A percentile compares a stretch with the other conserved stretches of the same genome.
Conservation (phyloP, 768 basidiomycete genomes). For the Suillus variegatus region DNA sequence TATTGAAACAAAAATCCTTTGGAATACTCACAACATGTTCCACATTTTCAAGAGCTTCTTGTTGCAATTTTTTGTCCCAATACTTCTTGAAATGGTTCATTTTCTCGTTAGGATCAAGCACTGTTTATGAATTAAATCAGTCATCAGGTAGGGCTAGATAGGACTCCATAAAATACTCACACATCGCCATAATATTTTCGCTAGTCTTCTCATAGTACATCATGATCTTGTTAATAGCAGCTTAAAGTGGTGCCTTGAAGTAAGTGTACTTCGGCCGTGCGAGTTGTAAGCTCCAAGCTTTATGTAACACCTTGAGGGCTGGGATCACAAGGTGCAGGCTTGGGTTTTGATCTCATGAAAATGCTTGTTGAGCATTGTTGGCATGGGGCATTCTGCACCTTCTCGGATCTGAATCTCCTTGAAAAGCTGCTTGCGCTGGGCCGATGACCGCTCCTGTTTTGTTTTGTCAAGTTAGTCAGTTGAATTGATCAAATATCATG, state of each 20-base stretch:
- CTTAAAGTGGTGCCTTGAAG: constrained; percentile 26
- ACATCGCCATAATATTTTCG: constrained; percentile 35
- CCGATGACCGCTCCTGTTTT: too few relatives aligned
- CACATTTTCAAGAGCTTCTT: constrained; percentile 10
- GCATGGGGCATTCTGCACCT: too few relatives aligned
- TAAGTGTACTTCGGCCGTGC: constrained; percentile 14
- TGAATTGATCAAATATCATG: too few relatives aligned
- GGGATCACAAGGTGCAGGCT: constrained; percentile 30
- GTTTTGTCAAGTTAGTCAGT: too few relatives aligned
- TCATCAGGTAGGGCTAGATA: too few relatives aligned
- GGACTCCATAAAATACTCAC: constrained; percentile 24
- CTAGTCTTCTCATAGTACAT: constrained; percentile 34
- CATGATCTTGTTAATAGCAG: constrained; percentile 31
- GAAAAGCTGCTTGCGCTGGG: too few relatives aligned
- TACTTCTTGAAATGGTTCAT: constrained; percentile 26
- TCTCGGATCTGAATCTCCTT: too few relatives aligned
- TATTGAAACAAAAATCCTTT: background rate
- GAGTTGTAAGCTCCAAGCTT: constrained; percentile 22
- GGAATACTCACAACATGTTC: constrained; percentile 20
- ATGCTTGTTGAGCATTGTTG: constrained; percentile 32
- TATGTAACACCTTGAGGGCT: constrained; percentile 30
- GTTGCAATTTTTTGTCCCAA: constrained; percentile 23
- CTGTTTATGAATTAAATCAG: constrained; percentile 5
- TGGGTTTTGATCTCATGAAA: constrained; percentile 28
- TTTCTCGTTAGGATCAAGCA: constrained; percentile 28